These are phyloP conservation scores for Colletotrichum cereale DNA, from an alignment of 2,329 filamentous ascomycete species.

Conservation along the genomic window DNA sequence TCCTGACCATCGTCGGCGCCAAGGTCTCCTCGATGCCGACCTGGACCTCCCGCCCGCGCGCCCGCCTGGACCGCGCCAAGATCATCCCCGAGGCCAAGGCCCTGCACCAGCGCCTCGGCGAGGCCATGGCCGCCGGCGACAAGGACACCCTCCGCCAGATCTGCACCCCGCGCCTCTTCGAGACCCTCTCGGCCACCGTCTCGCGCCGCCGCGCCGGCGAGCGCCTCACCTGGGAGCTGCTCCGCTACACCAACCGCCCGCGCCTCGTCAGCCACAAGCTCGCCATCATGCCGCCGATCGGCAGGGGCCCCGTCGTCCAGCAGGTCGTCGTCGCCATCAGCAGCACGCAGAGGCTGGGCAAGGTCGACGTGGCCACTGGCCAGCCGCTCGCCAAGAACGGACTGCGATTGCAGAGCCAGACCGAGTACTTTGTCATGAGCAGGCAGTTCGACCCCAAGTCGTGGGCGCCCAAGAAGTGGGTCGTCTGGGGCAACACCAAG, in stretches of 20 bases:
- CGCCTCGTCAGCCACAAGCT: constrained; percentile 68
- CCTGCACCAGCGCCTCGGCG: constrained; percentile 72
- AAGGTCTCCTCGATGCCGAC: constrained; percentile 61
- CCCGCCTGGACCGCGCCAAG: constrained; percentile 56
- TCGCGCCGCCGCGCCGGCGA: constrained; percentile 61
- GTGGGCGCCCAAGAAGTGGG: constrained; percentile 67
- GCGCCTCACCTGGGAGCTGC: constrained; percentile 65
- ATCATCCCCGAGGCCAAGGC: constrained; percentile 67
- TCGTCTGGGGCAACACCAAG: constrained; percentile 73
- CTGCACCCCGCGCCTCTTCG: constrained; percentile 66
- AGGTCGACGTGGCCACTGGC: constrained; percentile 53
- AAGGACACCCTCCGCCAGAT: constrained; percentile 61
- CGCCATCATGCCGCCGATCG: constrained; percentile 56
- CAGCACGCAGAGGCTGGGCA: constrained; percentile 66
- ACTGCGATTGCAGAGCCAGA: constrained; percentile 64
- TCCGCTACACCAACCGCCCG: constrained; percentile 64
- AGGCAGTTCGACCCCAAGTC: constrained; percentile 58
- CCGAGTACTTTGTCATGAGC: constrained; percentile 76
- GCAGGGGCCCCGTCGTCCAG: constrained; percentile 57
- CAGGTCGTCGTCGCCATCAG: constrained; percentile 72
- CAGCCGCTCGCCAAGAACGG: constrained; percentile 51
- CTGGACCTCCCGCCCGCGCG: constrained; percentile 56
- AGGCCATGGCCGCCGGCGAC: constrained; percentile 71
- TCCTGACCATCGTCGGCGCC: constrained; percentile 51
- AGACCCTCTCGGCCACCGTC: constrained; percentile 66